Conservation (phyloP, 2,329 filamentous ascomycete species). For the Plenodomus tracheiphilus region DNA sequence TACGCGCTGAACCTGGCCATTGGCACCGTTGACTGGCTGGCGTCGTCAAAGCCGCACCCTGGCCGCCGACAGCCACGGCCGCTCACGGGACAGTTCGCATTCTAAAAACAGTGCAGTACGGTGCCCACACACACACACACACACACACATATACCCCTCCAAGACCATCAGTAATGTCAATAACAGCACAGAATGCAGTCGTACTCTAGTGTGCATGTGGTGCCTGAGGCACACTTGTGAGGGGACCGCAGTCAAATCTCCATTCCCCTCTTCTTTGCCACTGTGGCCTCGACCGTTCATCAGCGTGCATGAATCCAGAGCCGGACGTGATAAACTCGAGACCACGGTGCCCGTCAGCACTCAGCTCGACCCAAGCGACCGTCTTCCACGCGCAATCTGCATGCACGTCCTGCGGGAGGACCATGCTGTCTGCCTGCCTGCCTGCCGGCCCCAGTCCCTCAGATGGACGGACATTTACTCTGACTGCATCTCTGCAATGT, state of each 20-base stretch:
- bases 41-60: constrained; percentile 9
- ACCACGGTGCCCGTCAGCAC: constrained; percentile 14
- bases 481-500: constrained; percentile 4
- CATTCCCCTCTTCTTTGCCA: neutral
- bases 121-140: constrained; percentile 13
- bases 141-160: constrained; percentile 5
- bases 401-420: constrained; percentile 17
- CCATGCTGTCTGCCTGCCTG: constrained; percentile 8
- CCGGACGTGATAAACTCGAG: constrained; percentile 7
- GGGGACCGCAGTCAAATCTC: neutral
- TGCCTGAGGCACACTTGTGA: neutral
- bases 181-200: too few relatives aligned
- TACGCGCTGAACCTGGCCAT: constrained; percentile 15
- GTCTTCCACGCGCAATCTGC: constrained; percentile 23
- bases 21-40: constrained; percentile 17
- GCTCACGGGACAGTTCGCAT: constrained; percentile 16
- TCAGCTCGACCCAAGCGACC: constrained; percentile 15
- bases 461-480: neutral
- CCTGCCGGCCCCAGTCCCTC: constrained; percentile 14
- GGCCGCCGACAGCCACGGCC: constrained; percentile 23
- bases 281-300: neutral
- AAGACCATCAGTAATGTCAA: constrained; percentile 7
- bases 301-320: constrained; percentile 8
- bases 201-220: too few relatives aligned
- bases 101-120: constrained; percentile 15